A percentile compares a stretch with the other conserved stretches of the same genome.
These are phyloP conservation scores for Candida qinlingensis DNA, from an alignment of 805 yeast genomes.

Conservation along the genomic window DNA sequence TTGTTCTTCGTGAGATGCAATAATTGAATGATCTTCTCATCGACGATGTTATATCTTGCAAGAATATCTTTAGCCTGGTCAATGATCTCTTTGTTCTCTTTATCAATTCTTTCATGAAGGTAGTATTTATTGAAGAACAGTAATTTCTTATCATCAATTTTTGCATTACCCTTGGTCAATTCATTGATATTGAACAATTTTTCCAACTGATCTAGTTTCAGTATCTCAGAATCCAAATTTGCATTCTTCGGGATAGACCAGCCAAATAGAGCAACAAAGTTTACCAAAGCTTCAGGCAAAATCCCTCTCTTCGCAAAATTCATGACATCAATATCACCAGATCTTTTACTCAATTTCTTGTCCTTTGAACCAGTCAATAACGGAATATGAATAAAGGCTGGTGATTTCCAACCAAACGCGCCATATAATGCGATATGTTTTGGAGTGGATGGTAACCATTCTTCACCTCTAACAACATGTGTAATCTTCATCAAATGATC, in stretches of 20 bases:
- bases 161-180: slow-evolving; percentile 89
- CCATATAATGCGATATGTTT: slow-evolving; percentile 83
- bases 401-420: slow-evolving; percentile 84
- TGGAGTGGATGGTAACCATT: slow-evolving; percentile 95
- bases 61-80: slow-evolving; percentile 25
- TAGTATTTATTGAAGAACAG: slow-evolving; percentile 73
- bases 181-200: slow-evolving; percentile 57
- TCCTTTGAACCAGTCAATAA: slow-evolving; percentile 66
- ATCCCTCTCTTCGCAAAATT: slow-evolving; percentile 56
- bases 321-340: slow-evolving; percentile 72
- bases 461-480: slow-evolving; percentile 95
- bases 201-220: slow-evolving; percentile 46
- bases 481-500: slow-evolving; percentile 91
- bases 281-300: slow-evolving; percentile 81
- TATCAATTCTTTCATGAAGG: slow-evolving; percentile 38
- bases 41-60: slow-evolving; percentile 14
- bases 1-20: slow-evolving; percentile 42
- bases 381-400: slow-evolving; percentile 86
- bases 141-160: slow-evolving; percentile 76
- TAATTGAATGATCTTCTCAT: slow-evolving; percentile 33
- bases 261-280: slow-evolving; percentile 86
- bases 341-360: slow-evolving; percentile 80
- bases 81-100: slow-evolving; percentile 33
- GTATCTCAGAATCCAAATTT: slow-evolving; percentile 50
- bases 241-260: slow-evolving; percentile 78